A percentile compares a stretch with the other conserved stretches of the same genome.
Evolutionary conservation across 306 rosid genomes (phyloP).

Genomic region (Cucurbita moschata): DNA sequence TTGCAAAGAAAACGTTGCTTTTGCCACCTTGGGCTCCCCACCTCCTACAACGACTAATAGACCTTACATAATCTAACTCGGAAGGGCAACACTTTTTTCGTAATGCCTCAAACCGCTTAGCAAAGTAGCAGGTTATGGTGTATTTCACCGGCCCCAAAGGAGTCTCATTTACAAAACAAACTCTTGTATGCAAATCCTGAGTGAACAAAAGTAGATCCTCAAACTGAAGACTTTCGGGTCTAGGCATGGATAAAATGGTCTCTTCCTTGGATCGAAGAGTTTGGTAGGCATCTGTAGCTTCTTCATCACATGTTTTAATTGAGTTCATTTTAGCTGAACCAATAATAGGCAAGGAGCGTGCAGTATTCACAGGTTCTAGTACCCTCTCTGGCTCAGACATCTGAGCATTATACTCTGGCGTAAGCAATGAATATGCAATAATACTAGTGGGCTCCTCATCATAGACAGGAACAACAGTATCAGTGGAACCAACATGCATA

Average conservation of each 20-base stretch:
- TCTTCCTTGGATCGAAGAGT: conserved; percentile 54
- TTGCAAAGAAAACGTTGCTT: conserved; percentile 93
- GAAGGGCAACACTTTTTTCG: conserved; percentile 83
- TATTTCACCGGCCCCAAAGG: conserved; percentile 60
- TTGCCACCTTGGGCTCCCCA: conserved; percentile 99
- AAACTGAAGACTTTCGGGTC: conserved; percentile 40
- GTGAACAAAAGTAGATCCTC: conserved; percentile 41
- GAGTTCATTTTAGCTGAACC: conserved; percentile 20
- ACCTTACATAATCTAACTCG: conserved; percentile 70
- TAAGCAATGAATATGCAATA: conserved; percentile 61
- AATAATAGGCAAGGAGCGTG: conserved; percentile 20
- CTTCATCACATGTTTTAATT: conserved; percentile 39
- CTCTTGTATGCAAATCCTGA: conserved; percentile 67
- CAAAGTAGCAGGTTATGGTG: conserved; percentile 63
- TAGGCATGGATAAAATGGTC: conserved; percentile 34
- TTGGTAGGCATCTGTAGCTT: conserved; percentile 34
- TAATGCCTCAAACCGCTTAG: conserved; percentile 73
- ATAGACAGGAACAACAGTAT: conserved; percentile 71
- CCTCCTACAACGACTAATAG: conserved; percentile 86
- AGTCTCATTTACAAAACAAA: conserved; percentile 73
- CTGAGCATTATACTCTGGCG: conserved; percentile 46
- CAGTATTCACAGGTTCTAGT: conserved; percentile 30
- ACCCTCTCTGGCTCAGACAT: conserved; percentile 40
- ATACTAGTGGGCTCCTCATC: conserved; percentile 90
- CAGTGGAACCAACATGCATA: conserved; percentile 58